Percentiles rank a stretch among this genome's conserved stretches.
Evolutionary conservation across 352 stramenopile species (phyloP).

Genomic region (Phytophthora pluvialis): DNA sequence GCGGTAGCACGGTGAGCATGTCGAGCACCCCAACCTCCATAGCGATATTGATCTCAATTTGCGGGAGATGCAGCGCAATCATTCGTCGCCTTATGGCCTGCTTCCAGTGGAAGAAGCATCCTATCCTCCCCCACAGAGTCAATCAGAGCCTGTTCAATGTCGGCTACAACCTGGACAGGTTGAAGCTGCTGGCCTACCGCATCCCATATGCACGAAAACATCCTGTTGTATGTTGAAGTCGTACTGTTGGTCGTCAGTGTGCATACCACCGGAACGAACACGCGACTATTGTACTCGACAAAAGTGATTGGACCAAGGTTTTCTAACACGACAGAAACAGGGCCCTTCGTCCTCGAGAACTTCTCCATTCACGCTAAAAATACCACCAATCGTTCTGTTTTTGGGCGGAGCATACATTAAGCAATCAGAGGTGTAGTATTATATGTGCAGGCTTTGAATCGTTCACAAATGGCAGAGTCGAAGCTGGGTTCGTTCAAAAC

Average conservation of each 20-base stretch:
- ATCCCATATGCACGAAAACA: conserved; percentile 19
- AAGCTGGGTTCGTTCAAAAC: too few relatives aligned
- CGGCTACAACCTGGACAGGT: conserved; percentile 11
- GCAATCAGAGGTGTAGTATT: too few relatives aligned
- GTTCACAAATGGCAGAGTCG: too few relatives aligned
- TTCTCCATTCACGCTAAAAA: too few relatives aligned
- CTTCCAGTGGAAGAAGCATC: conserved; percentile 24
- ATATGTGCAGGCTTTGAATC: too few relatives aligned
- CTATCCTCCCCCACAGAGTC: conserved; percentile 1
- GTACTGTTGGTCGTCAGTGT: conserved; percentile 11
- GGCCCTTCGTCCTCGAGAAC: too few relatives aligned
- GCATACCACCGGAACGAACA: conserved; percentile 21
- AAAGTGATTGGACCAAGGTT: too few relatives aligned
- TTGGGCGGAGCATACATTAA: too few relatives aligned
- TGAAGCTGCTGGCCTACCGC: conserved; percentile 1
- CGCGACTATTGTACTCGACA: too few relatives aligned
- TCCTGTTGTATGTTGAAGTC: conserved; percentile 10
- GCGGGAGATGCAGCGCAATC: not conserved
- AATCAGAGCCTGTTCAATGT: conserved; percentile 28
- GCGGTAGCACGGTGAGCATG: conserved; percentile 5
- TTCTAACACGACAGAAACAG: too few relatives aligned
- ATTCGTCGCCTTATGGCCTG: conserved; percentile 10
- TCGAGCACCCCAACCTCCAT: conserved; percentile 4
- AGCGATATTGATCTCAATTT: not conserved
- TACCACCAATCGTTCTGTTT: too few relatives aligned